These are phyloP conservation scores for Knoxia roxburghii DNA, from an alignment of 257 asterid species.

Conservation along the genomic window DNA sequence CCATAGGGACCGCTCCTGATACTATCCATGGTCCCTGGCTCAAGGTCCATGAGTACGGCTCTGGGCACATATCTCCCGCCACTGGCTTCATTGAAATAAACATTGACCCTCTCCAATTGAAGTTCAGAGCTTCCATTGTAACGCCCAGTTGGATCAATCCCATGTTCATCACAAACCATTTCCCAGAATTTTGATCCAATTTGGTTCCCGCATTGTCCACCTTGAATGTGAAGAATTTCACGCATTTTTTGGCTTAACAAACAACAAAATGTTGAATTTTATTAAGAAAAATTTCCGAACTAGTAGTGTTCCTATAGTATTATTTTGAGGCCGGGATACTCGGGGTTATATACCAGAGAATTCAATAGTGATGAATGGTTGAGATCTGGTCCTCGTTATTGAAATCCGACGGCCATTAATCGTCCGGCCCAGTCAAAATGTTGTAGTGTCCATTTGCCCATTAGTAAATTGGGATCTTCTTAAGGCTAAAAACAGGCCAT, in stretches of 20 bases:
- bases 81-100: constrained; percentile 27
- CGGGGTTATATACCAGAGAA: background rate
- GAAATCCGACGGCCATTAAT: background rate
- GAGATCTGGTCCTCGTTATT: background rate
- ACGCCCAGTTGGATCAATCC: constrained; percentile 27
- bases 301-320: no score
- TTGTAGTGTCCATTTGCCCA: background rate
- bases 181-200: constrained; percentile 33
- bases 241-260: constrained; percentile 19
- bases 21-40: constrained; percentile 31
- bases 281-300: no score
- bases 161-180: constrained; percentile 28
- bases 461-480: background rate
- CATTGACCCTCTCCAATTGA: constrained; percentile 27
- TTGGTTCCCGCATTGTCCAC: constrained; percentile 33
- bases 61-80: constrained; percentile 27
- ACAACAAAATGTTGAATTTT: background rate
- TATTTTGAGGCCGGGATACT: background rate
- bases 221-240: constrained; percentile 31
- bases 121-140: constrained; percentile 18
- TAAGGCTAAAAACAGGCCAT: background rate
- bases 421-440: constrained; percentile 2
- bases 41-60: constrained; percentile 27
- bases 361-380: background rate
- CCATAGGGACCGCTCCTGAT: constrained; percentile 24